Base-by-base conservation (phyloP, 2,329 filamentous ascomycete genomes). In the Xylariales sp. region DNA sequence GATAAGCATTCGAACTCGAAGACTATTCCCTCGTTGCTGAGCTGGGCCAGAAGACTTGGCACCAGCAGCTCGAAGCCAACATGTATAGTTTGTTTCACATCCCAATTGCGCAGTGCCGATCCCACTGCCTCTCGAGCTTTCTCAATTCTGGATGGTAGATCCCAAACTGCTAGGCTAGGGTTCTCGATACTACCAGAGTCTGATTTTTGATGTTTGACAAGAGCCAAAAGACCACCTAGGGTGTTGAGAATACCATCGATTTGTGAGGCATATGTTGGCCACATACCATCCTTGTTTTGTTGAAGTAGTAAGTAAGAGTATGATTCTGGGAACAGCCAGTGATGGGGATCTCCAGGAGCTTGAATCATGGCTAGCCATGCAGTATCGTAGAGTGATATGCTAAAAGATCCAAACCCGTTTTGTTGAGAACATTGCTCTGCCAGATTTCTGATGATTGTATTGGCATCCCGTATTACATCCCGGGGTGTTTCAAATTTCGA, bases 1-100 rank as follows among this genome's bases (percentile, higher is more conserved):
- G 43, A 43, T 25, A 60, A 56, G 7, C 14, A 12, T 20, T 16
- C 17, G 6, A 33, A 33, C 6, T 15, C 30, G 7, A 33, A 5
- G 11, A 20, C 5, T 4, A 33, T 17, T 16, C 18, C 30, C n/a
- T 33, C 30, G 4, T 20, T 13, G 5, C n/a, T 19, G 12, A 33
- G 16, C 10, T 19, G 15, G 10, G 5, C 7, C 11, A 33, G 14
- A 4, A 20, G 6, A 10, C 8, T 13, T 5, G 12, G 19, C 4
- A 20, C 18, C 16, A 33, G 14, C 12, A 33, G 4, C 30, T 33
- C 30, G 4, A 10, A n/a, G 7, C 30, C 30, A 11, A 33, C 30
- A 7, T 33, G 30, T 11, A 19, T 19, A 5, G 6, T 19, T 8
- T 10, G n/a, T 6, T 7, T 5, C 5, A 33, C 14, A 17, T 20